Evolutionary conservation across 169 alveolate genomes (phyloP), one percentile per base, ranked within the genome.

Genomic region (Plasmodium knowlesi): DNA sequence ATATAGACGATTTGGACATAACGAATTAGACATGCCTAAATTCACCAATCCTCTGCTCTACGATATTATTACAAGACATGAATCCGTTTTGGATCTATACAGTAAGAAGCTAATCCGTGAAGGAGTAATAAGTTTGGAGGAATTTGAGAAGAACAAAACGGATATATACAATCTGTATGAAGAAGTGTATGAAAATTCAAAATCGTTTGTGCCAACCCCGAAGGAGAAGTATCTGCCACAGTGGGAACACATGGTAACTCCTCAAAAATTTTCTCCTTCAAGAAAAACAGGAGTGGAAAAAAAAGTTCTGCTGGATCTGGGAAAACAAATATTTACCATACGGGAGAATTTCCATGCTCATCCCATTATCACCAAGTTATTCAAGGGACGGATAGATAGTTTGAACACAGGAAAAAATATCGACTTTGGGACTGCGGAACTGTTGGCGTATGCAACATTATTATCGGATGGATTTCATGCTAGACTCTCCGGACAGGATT

Each of bases 21-120:
- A 98, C 94, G 99, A 98, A 82, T 97, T 98, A 39, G 99, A 98
- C 94, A 97, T 98, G 98, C 99, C 99, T 50, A 96, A 96, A 81
- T 98, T 98, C 96, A 98, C 99, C 5, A 96, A 98, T 88, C 99
- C 99, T 3, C 93, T 95, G 37, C 98, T 98, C 98, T 98, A 98
- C 81, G 96, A 96, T 43, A 93, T 94, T 41, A 97, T 98, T 79
- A 97, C 98, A 12, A 95, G 98, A 78, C 96, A 95, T 86, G 94
- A 95, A 39, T 96, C 97, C 6, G 98, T 98, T 9, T 94, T 98
- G 78, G 96, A 94, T 10, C 91, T 94, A 19, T 98, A 97, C 83
- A 93, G 97, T 34, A 96, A 96, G 16, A 93, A 97, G 84, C 97
- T 98, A 54, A 79, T 97, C 39, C 94, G 93, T 28, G 96, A 97